Conservation (phyloP, 495 filamentous ascomycete species). For the Lophiotrema nucula region DNA sequence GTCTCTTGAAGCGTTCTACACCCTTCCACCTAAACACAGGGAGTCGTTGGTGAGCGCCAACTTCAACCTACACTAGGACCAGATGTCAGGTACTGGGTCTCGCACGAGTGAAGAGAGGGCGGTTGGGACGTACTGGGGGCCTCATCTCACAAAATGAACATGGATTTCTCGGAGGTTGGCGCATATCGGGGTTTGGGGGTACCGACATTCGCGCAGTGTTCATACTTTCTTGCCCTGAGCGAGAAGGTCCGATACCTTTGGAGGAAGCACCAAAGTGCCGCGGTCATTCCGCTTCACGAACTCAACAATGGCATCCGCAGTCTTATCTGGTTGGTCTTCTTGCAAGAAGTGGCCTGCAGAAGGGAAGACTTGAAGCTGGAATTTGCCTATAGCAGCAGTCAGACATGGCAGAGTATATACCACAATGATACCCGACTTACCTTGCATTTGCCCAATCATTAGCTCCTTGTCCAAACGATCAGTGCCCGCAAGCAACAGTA, state of each 20-base stretch:
- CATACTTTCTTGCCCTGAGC: slow-evolving; percentile 46
- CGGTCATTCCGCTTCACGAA: slow-evolving; percentile 91
- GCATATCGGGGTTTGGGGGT: too few species aligned
- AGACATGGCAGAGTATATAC: neutral
- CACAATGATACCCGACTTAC: slow-evolving; percentile 44
- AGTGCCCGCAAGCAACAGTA: slow-evolving; percentile 88
- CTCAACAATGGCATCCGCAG: slow-evolving; percentile 71
- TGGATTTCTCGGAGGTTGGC: too few species aligned
- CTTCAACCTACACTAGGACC: too few species aligned
- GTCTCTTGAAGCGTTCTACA: neutral
- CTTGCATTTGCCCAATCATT: slow-evolving; percentile 98
- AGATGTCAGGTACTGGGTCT: too few species aligned
- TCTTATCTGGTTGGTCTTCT: slow-evolving; percentile 88
- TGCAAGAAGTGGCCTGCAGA: slow-evolving; percentile 96
- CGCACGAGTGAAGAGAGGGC: too few species aligned
- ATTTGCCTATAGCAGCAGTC: slow-evolving; percentile 64
- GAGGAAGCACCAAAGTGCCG: slow-evolving; percentile 77
- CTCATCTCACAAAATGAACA: too few species aligned
- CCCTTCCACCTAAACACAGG: too few species aligned
- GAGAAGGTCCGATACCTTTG: slow-evolving; percentile 74
- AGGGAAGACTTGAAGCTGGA: slow-evolving; percentile 90
- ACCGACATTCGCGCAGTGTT: neutral
- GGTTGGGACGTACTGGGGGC: too few species aligned
- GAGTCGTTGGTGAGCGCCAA: too few species aligned
- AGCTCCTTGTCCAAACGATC: slow-evolving; percentile 92